phyloP scores from a whole-genome alignment of 148 eudicot genomes.

The Spergularia bocconei region DNA sequence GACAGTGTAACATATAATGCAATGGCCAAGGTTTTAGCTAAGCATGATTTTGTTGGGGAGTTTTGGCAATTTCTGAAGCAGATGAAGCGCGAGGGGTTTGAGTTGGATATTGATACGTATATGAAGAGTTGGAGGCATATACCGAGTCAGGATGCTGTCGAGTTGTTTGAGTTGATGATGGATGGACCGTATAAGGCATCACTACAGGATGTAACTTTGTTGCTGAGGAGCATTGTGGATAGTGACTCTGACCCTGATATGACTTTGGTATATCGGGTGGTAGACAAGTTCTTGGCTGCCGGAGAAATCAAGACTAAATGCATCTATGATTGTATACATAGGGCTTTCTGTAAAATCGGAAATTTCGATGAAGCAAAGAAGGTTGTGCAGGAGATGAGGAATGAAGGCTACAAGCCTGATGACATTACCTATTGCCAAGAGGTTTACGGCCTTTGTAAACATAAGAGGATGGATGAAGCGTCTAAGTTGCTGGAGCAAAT shows the following conservation, averaged over 20 bases:
- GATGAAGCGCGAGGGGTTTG: constrained; percentile 62
- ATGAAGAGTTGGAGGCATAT: not conserved
- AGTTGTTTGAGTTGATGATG: constrained; percentile 84
- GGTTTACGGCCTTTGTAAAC: constrained; percentile 62
- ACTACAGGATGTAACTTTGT: constrained; percentile 41
- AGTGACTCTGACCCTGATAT: constrained; percentile 37
- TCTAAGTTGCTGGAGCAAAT: constrained; percentile 46
- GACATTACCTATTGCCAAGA: constrained; percentile 79
- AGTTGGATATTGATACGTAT: constrained; percentile 21
- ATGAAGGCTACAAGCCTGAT: constrained; percentile 70
- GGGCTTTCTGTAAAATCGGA: constrained; percentile 68
- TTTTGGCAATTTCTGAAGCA: constrained; percentile 58
- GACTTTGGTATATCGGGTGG: constrained; percentile 65
- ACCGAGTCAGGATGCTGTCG: constrained; percentile 30
- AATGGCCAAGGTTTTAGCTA: constrained; percentile 55
- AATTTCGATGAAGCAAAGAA: constrained; percentile 75
- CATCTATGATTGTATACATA: constrained; percentile 71
- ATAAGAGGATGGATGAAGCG: constrained; percentile 64
- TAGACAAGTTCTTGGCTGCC: constrained; percentile 44
- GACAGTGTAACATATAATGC: constrained; percentile 62
- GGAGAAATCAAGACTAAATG: constrained; percentile 54
- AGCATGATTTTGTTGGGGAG: constrained; percentile 46
- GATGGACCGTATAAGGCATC: constrained; percentile 75
- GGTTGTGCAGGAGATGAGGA: constrained; percentile 56
- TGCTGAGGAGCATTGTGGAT: constrained; percentile 43